phyloP scores from a whole-genome alignment of 148 eudicot species.

The Spergularia bocconei region DNA sequence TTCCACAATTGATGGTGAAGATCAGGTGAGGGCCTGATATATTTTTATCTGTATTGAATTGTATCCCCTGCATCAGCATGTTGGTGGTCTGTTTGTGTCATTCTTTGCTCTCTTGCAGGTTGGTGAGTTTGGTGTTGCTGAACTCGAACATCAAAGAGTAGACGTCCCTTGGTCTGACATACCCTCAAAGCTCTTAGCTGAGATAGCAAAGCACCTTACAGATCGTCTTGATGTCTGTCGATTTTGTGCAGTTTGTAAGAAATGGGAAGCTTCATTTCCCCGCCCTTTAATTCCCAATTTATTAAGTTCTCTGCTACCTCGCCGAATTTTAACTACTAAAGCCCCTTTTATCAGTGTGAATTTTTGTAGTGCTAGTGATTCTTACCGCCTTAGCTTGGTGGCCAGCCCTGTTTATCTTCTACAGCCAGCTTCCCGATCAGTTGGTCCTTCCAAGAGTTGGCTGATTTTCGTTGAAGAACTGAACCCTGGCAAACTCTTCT shows the following conservation, averaged over 20 bases:
- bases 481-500: constrained; percentile 14
- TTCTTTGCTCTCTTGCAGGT: neutral
- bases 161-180: constrained; percentile 18
- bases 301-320: constrained; percentile 15
- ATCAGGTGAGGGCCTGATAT: no score
- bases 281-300: constrained; percentile 2
- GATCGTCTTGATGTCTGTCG: constrained; percentile 2
- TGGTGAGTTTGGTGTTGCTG: neutral
- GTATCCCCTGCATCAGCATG: neutral
- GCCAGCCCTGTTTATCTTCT: constrained; percentile 25
- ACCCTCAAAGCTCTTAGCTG: constrained; percentile 1
- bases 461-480: constrained; percentile 19
- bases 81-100: neutral
- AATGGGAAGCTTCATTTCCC: constrained; percentile 12
- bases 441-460: constrained; percentile 15
- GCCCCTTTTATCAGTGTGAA: neutral
- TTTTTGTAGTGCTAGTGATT: neutral
- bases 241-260: constrained; percentile 24
- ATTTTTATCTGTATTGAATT: neutral
- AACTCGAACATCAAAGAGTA: constrained; percentile 1
- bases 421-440: constrained; percentile 7
- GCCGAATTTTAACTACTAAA: neutral
- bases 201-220: constrained; percentile 16
- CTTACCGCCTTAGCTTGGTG: neutral
- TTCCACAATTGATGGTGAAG: no score